Percentiles rank a stretch among this genome's conserved stretches.
phyloP scores from a whole-genome alignment of 1,284 basidiomycete genomes.

The Ceratobasidium sp. region DNA sequence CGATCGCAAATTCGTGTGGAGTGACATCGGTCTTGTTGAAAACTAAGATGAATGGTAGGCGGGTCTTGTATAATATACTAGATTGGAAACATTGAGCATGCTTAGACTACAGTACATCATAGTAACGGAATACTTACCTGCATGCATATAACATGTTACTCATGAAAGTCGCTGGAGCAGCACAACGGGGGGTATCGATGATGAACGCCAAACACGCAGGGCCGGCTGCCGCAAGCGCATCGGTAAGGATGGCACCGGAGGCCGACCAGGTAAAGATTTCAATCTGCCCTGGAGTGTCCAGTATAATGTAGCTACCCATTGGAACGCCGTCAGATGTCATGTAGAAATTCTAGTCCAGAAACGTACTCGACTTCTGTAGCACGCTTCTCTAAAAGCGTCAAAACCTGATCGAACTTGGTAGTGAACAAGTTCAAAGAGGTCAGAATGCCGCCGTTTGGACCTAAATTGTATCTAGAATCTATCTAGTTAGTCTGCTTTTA shows the following conservation, averaged over 20 bases:
- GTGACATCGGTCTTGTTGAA: conserved; percentile 99
- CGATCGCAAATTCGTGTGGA: conserved; percentile 90
- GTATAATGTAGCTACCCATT: conserved; percentile 81
- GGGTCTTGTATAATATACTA: conserved; percentile 98
- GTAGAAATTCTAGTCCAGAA: neutral
- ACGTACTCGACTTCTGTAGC: conserved; percentile 88
- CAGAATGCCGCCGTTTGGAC: conserved; percentile 97
- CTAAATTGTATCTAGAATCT: conserved; percentile 89
- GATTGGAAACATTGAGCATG: neutral
- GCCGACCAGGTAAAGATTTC: conserved; percentile 99
- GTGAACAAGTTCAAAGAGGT: conserved; percentile 98
- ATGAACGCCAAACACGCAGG: conserved; percentile 97
- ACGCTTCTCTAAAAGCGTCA: conserved; percentile 92
- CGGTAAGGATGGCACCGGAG: conserved; percentile 98
- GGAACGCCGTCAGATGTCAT: neutral
- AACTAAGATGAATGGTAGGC: conserved; percentile 95
- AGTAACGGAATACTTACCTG: conserved; percentile 69
- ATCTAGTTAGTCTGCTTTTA: conserved; percentile 50
- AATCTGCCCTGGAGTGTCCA: conserved; percentile 99
- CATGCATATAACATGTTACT: conserved; percentile 99
- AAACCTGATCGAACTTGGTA: conserved; percentile 98
- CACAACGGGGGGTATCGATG: conserved; percentile 96
- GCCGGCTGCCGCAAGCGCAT: conserved; percentile 93
- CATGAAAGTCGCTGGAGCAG: conserved; percentile 98
- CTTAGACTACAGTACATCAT: neutral